Conservation (phyloP, 225 moss, liverwort and hornwort genomes). For the Physcomitrellopsis africana region DNA sequence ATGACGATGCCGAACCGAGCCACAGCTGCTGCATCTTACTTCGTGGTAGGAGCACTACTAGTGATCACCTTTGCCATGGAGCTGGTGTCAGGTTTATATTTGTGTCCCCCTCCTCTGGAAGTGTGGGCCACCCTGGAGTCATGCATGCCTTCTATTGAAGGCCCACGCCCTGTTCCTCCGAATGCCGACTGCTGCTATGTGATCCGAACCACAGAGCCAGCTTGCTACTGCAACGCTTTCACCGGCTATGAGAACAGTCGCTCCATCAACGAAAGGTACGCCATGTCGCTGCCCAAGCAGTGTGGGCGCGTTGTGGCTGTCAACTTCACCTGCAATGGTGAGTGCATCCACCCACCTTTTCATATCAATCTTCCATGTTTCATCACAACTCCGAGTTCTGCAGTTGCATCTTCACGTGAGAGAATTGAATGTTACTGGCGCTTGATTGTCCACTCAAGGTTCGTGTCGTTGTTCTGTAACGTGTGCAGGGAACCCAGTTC, state of each 20-base stretch:
- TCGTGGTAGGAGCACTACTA: background rate
- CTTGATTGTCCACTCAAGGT: too few species aligned
- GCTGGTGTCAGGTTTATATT: conserved; percentile 21
- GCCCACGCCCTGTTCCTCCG: conserved; percentile 22
- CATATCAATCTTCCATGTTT: too few species aligned
- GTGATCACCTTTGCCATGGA: background rate
- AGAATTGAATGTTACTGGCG: too few species aligned
- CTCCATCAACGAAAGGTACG: conserved; percentile 39
- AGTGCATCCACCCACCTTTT: background rate
- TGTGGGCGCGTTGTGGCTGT: conserved; percentile 39
- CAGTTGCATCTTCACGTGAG: too few species aligned
- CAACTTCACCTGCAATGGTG: conserved; percentile 51
- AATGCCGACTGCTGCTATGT: conserved; percentile 43
- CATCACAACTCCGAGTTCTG: too few species aligned
- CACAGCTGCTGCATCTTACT: background rate
- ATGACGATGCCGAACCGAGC: conserved; percentile 15
- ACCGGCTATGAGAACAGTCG: conserved; percentile 33
- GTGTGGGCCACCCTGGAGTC: conserved; percentile 9
- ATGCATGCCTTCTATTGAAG: conserved; percentile 43
- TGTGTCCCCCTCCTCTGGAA: conserved; percentile 15
- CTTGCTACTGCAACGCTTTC: conserved; percentile 46
- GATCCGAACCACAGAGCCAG: conserved; percentile 50
- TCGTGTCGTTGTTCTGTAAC: background rate
- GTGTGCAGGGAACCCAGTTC: conserved; percentile 35
- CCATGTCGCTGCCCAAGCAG: conserved; percentile 31